Evolutionary conservation across 2,329 filamentous ascomycete species (phyloP), one percentile per base, ranked within the genome.

Genomic region (Chaetomiaceae sp.): DNA sequence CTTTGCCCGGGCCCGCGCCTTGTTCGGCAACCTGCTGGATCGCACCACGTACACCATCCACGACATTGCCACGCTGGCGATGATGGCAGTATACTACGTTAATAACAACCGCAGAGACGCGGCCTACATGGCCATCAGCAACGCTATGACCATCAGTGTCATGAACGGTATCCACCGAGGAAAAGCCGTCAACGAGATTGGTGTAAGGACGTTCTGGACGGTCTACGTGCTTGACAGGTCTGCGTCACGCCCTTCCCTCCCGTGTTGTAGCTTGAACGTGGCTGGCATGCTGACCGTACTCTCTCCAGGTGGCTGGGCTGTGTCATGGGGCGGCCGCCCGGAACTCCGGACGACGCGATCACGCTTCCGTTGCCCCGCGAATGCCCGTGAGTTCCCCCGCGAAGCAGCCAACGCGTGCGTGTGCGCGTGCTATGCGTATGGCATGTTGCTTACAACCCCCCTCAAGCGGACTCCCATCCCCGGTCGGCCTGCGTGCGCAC

Each of bases 181-280:
- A 3, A 66, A 63, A 53, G 56, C 57, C 4, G 59, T 65, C 3
- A 65, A 72, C 34, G 72, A 75, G 53, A 57, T 58, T 18, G 67
- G 65, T 1, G 74, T 70, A 52, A 61, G 73, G 29, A 62, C 71
- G 6, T 75, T 76, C 45, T 76, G 73, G 73, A 76, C 72, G 0
- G 62, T 75, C 2, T 76, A 74, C 46, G 65, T 72, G n/a, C 57
- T 76, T 12, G 72, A 76, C 51, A 64, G 72, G 37, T 75, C 62
- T 60, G 52, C 14, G 29, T n/a, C 12, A n/a, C n/a, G n/a, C n/a
- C n/a, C n/a, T n/a, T n/a, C n/a, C n/a, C 29, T 15, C 9, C n/a
- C n/a, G 12, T 3, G 29, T 14, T n/a, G 14, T n/a, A n/a, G 29
- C 7, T 2, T 7, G 12, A 7, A 6, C 29, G 12, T 14, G 11